Evolutionary conservation across 2,329 filamentous ascomycete genomes (phyloP), one percentile per base, ranked within the genome.

Genomic region (Aspergillus puulaauensis): DNA sequence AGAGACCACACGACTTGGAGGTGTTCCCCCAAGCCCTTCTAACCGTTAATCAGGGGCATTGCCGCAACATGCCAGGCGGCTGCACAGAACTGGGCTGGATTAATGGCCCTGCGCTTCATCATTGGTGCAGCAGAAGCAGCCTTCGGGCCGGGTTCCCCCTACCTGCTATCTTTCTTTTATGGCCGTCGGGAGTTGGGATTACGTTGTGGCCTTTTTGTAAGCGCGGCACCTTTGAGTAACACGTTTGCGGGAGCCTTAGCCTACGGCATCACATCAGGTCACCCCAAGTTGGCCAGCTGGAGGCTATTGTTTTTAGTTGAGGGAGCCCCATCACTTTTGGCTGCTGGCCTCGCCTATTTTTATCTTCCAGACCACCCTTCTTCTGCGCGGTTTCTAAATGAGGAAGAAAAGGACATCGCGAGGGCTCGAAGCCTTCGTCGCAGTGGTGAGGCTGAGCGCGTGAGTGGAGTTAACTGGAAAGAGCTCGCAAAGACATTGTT

Each of bases 241-340:
- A 88, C 87, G 1, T 93, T 96, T 69, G 90, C 91, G 0, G 87
- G 87, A 2, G 86, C 85, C 3, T 75, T 88, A 6, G 86, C 86
- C 1, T 88, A 86, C 57, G 84, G 81, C 4, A 88, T 90, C 68
- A 86, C 85, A 8, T 82, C 83, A 27, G 84, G 86, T 12, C 78
- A 82, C 64, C 76, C 79, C 2, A 69, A 77, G 15, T 71, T 90
- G 44, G 80, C 83, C 3, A 83, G 80, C 56, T 91, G 89, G 89
- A 81, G 85, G 60, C 69, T 88, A 11, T 68, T 90, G 60, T 86
- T 88, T 70, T 74, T 89, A 6, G 82, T 89, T 6, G 87, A 90
- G 72, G 86, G 86, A 7, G 69, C 86, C 8, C 86, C 87, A 1
- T 84, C 82, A 7, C 69, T 87, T 9, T 62, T 83, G 11, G 77